A percentile compares a stretch with the other conserved stretches of the same genome.
Evolutionary conservation across 2,329 filamentous ascomycete species (phyloP).

Genomic region (Fusarium buxicola): DNA sequence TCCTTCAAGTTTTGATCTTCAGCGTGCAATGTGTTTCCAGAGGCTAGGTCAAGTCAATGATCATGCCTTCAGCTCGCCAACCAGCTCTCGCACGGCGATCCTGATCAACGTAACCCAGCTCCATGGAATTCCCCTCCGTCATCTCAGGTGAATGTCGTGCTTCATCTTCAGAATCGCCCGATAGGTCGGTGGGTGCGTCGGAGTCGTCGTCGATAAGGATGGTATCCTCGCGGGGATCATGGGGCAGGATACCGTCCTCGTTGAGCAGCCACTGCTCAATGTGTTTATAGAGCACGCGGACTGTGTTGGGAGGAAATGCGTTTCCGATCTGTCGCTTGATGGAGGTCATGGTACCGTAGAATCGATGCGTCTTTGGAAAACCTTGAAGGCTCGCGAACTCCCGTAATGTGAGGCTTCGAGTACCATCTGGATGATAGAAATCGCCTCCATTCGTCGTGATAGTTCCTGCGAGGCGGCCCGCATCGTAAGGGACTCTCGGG

Average conservation of each 20-base stretch:
- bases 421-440: constrained; percentile 74
- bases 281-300: constrained; percentile 62
- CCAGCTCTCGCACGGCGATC: not conserved
- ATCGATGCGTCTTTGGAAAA: constrained; percentile 72
- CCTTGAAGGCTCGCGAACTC: constrained; percentile 78
- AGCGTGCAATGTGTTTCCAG: not conserved
- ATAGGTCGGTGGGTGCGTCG: constrained; percentile 19
- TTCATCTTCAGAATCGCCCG: constrained; percentile 11
- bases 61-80: constrained; percentile 13
- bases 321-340: constrained; percentile 79
- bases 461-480: constrained; percentile 62
- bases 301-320: constrained; percentile 75
- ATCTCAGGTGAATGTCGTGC: constrained; percentile 38
- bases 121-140: constrained; percentile 37
- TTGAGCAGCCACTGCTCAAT: constrained; percentile 59
- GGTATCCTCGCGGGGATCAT: constrained; percentile 33
- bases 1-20: not conserved
- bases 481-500: constrained; percentile 56
- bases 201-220: constrained; percentile 44
- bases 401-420: constrained; percentile 70
- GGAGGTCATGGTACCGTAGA: constrained; percentile 56
- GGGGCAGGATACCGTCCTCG: constrained; percentile 53
- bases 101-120: constrained; percentile 1
- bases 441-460: constrained; percentile 74
- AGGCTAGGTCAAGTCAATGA: constrained; percentile 41